Evolutionary conservation across 306 rosid species (phyloP), one percentile per base, ranked within the genome.

Genomic region (Glycine latifolia): DNA sequence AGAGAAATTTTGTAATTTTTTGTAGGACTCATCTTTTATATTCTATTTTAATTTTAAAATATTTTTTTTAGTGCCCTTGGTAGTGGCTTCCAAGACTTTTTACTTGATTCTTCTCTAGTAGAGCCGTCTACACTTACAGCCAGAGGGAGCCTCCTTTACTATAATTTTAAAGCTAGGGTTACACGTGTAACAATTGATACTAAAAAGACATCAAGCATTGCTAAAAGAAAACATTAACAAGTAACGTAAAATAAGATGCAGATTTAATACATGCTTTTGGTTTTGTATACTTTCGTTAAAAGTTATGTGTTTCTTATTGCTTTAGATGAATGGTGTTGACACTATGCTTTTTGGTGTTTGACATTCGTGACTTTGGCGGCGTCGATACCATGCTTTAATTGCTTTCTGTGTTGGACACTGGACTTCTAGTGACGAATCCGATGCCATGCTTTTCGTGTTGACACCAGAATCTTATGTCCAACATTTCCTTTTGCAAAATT

Each of bases 361-460:
- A 53, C 79, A 48, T 67, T 53, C 49, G 13, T 4, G 31, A 76
- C 5, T 44, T 76, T 33, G 47, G 56, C 26, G 65, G 6, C 3
- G 13, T 11, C 6, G 1, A 43, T 17, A 62, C 39, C 58, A n/a
- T 41, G 14, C 55, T 56, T 77, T 56, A 31, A 33, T 61, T 37
- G 66, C 39, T 59, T 67, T 4, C 8, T 6, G 39, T 66, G 12
- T 58, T 44, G 79, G 46, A 65, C 81, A 65, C 17, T 50, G 52
- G 11, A 31, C 44, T 49, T 20, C 12, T 6, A 43, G 11, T 3
- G 79, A 69, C 46, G 46, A 55, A 63, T 78, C 47, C 26, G 9
- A 72, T 67, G 39, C 58, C 67, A 55, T 47, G 60, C 53, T 73
- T 79, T 79, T 67, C 16, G 49, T 13, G 53, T 66, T 35, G 15